Percentiles rank a stretch among this genome's conserved stretches.
phyloP scores from a whole-genome alignment of 495 filamentous ascomycete species.

The Pseudomonodictys pantanalensis region DNA sequence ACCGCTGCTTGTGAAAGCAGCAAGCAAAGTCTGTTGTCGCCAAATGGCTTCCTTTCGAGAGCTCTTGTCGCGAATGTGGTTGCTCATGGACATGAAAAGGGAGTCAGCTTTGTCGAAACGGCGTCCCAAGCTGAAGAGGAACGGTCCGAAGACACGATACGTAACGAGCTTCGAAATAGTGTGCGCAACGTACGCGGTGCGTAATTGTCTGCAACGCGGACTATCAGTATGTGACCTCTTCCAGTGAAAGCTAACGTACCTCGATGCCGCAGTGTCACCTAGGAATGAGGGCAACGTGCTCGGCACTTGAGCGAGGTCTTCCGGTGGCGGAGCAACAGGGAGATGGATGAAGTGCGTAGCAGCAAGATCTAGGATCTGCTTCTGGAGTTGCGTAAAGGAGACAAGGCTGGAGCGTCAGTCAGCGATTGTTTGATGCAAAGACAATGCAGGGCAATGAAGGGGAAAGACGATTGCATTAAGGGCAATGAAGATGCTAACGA shows the following conservation, averaged over 20 bases:
- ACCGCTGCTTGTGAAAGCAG: constrained; percentile 60
- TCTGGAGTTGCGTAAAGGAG: constrained; percentile 56
- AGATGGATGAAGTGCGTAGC: constrained; percentile 58
- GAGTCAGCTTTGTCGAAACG: constrained; percentile 61
- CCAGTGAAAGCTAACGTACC: constrained; percentile 3
- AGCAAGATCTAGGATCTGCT: constrained; percentile 58
- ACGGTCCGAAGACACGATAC: constrained; percentile 63
- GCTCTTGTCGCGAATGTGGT: constrained; percentile 60
- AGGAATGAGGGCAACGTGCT: constrained; percentile 56
- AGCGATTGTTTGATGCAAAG: constrained; percentile 47
- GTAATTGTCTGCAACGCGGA: constrained; percentile 43
- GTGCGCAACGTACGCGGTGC: constrained; percentile 60
- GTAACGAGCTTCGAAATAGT: constrained; percentile 58
- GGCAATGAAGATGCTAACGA: constrained; percentile 17
- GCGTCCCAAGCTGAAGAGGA: constrained; percentile 61
- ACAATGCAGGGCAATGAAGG: constrained; percentile 20
- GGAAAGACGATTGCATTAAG: constrained; percentile 26
- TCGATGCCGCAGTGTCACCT: constrained; percentile 47
- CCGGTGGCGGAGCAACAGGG: constrained; percentile 54
- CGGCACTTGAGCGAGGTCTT: constrained; percentile 54
- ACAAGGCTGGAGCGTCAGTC: constrained; percentile 48
- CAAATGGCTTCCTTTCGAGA: constrained; percentile 62
- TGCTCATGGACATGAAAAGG: constrained; percentile 60
- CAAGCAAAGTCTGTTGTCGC: constrained; percentile 63
- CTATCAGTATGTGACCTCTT: neutral